A percentile compares a stretch with the other conserved stretches of the same genome.
Conservation (phyloP, 305 asterid species). For the Solanum hybrid region DNA sequence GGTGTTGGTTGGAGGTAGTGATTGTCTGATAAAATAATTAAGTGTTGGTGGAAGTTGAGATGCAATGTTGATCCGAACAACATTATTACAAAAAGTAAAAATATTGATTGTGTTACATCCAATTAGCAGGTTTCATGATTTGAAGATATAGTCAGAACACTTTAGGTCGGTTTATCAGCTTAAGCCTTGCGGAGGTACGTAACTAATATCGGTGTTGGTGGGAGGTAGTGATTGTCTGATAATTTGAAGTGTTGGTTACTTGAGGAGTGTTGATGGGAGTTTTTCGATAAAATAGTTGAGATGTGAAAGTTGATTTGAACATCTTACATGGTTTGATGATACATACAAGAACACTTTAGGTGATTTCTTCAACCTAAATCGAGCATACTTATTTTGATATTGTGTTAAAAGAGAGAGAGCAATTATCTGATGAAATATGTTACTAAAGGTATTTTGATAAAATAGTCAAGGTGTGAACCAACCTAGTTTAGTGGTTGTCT, state of each 20-base stretch:
- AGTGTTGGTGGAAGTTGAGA: neutral
- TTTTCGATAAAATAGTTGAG: too few species aligned
- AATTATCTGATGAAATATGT: neutral
- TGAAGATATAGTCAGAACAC: neutral
- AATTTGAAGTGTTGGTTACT: too few species aligned
- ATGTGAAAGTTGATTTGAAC: too few species aligned
- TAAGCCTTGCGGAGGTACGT: neutral
- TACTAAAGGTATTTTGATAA: neutral
- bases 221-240: too few species aligned
- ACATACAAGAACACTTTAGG: neutral
- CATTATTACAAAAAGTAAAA: neutral
- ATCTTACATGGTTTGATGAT: too few species aligned
- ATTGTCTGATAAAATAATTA: neutral
- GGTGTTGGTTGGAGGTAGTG: neutral
- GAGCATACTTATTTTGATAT: neutral
- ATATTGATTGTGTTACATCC: neutral
- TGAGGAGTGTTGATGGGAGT: too few species aligned
- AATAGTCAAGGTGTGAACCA: neutral
- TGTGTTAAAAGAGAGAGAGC: rapidly evolving
- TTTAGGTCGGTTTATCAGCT: neutral
- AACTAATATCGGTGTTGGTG: neutral
- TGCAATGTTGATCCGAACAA: neutral
- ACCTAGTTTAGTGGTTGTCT: neutral
- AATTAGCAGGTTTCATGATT: neutral
- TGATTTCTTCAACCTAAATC: neutral